phyloP scores from a whole-genome alignment of 2,329 filamentous ascomycete species.

The Fusarium pilosicola region DNA sequence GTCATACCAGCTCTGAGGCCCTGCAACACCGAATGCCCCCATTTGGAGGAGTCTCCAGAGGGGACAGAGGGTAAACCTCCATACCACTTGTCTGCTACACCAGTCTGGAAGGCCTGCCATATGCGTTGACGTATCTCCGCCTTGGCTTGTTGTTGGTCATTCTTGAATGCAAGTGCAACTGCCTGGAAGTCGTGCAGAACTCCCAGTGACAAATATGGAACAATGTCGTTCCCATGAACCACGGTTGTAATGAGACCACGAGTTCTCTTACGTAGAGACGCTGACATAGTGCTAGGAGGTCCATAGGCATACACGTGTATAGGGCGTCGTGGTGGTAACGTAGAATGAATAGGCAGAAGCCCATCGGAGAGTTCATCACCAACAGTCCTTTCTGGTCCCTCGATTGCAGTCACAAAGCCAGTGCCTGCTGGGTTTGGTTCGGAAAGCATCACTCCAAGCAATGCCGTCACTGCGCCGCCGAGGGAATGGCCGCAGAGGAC shows the following conservation, averaged over 20 bases:
- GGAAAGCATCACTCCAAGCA: constrained; percentile 76
- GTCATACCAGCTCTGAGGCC: constrained; percentile 74
- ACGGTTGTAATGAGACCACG: constrained; percentile 79
- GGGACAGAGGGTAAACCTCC: constrained; percentile 51
- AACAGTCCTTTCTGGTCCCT: constrained; percentile 56
- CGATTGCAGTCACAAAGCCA: constrained; percentile 70
- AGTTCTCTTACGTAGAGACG: constrained; percentile 74
- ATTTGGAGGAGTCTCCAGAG: constrained; percentile 69
- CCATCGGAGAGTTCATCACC: constrained; percentile 45
- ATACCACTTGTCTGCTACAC: constrained; percentile 70
- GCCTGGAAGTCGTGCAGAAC: constrained; percentile 80
- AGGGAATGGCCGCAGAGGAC: constrained; percentile 76
- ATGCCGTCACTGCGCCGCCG: constrained; percentile 74
- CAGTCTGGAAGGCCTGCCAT: constrained; percentile 71
- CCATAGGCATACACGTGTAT: constrained; percentile 86
- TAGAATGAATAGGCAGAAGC: constrained; percentile 51
- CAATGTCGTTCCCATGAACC: constrained; percentile 77
- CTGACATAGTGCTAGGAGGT: constrained; percentile 76
- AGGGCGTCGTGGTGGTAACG: constrained; percentile 72
- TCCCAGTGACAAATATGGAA: constrained; percentile 78
- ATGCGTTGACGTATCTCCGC: constrained; percentile 73
- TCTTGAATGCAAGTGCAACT: constrained; percentile 77
- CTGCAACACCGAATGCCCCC: constrained; percentile 75
- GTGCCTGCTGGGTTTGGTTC: constrained; percentile 66
- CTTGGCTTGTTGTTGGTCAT: constrained; percentile 73